These are phyloP conservation scores for Rubia balearica DNA, from an alignment of 305 asterid genomes.

Conservation along the genomic window DNA sequence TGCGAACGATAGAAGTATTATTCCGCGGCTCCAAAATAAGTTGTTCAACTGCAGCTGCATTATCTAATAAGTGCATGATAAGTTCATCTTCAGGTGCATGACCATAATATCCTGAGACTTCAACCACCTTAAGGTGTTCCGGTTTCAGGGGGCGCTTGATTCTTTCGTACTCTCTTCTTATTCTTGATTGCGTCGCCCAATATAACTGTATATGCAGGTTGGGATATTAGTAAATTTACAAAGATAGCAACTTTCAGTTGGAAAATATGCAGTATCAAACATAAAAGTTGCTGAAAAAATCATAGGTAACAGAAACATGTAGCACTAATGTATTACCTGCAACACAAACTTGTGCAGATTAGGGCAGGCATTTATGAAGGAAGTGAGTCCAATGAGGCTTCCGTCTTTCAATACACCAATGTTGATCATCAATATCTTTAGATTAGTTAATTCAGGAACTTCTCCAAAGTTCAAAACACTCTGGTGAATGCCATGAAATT, in stretches of 20 bases:
- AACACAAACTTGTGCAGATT: slow-evolving; percentile 4
- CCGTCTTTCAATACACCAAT: neutral
- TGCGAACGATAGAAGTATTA: neutral
- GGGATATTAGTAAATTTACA: neutral
- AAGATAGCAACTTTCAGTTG: neutral
- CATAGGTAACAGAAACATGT: neutral
- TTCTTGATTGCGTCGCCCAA: neutral
- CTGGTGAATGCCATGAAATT: neutral
- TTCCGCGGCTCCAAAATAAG: neutral
- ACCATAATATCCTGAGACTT: slow-evolving; percentile 1
- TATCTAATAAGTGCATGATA: neutral
- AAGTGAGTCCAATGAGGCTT: neutral
- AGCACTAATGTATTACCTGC: neutral
- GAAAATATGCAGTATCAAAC: neutral
- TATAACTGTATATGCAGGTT: neutral
- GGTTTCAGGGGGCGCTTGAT: neutral
- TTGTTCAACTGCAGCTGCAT: neutral
- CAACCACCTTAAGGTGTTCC: slow-evolving; percentile 4
- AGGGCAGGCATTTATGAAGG: neutral
- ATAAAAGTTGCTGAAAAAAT: neutral
- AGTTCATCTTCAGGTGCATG: slow-evolving; percentile 1
- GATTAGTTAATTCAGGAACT: slow-evolving; percentile 1
- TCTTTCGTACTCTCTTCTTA: neutral
- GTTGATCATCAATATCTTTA: neutral
- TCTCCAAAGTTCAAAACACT: neutral